Percentiles rank a stretch among this genome's conserved stretches.
phyloP scores from a whole-genome alignment of 2,329 filamentous ascomycete species.

The Aspergillus pseudonomiae region DNA sequence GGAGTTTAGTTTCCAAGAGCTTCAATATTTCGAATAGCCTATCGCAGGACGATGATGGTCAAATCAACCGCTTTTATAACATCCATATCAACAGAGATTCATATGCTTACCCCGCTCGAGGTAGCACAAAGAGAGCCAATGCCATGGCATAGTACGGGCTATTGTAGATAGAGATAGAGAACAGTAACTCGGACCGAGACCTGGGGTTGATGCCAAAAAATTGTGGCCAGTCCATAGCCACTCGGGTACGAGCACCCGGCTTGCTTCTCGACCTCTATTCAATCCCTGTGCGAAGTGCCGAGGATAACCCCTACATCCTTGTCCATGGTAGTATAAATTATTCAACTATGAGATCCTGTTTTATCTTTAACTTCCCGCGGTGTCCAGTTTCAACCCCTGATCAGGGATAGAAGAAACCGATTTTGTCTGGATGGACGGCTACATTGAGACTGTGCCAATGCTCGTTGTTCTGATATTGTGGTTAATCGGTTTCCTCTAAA shows the following conservation, averaged over 20 bases:
- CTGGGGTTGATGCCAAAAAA: background rate
- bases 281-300: background rate
- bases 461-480: background rate
- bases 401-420: background rate
- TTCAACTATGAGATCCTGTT: background rate
- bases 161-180: background rate
- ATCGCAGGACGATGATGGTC: no score
- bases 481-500: background rate
- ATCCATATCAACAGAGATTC: no score
- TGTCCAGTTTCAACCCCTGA: background rate
- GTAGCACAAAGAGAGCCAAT: no score
- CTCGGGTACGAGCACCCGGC: background rate
- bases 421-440: no score
- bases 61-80: no score
- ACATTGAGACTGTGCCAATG: no score
- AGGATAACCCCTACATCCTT: background rate
- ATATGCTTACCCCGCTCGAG: no score
- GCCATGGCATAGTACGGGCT: background rate
- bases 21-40: no score
- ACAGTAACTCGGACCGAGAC: background rate
- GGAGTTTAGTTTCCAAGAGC: no score
- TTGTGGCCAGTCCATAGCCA: background rate
- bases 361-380: background rate
- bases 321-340: background rate
- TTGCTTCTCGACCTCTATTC: background rate